Evolutionary conservation across 1,284 basidiomycete species (phyloP).

Genomic region (Boletus smithii): DNA sequence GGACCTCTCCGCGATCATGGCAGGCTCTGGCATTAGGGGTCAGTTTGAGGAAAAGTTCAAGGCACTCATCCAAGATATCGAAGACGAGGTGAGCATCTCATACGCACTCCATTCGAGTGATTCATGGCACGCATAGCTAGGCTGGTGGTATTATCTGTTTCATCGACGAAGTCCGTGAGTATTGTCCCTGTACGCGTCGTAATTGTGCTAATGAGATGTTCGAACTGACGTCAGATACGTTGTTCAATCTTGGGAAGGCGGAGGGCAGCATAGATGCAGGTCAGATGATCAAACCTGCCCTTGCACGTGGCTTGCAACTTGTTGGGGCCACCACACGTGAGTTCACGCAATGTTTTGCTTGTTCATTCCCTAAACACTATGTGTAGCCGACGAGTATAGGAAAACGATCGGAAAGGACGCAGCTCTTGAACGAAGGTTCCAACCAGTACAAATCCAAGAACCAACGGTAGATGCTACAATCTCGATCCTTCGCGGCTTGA

Average conservation of each 20-base stretch:
- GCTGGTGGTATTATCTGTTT: slow-evolving; percentile 79
- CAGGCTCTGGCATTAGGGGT: slow-evolving; percentile 85
- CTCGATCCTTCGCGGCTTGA: slow-evolving; percentile 85
- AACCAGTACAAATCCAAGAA: slow-evolving; percentile 84
- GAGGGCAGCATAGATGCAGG: slow-evolving; percentile 91
- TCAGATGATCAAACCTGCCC: slow-evolving; percentile 87
- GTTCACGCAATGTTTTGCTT: slow-evolving; percentile 21
- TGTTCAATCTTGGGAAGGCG: slow-evolving; percentile 86
- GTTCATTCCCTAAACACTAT: not conserved
- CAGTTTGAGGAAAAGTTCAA: slow-evolving; percentile 94
- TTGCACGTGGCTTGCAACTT: slow-evolving; percentile 81
- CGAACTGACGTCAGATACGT: slow-evolving; percentile 46
- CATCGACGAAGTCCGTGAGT: slow-evolving; percentile 88
- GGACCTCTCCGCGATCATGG: slow-evolving; percentile 79
- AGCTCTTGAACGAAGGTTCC: slow-evolving; percentile 87
- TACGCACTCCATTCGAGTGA: not conserved
- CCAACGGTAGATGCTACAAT: slow-evolving; percentile 84
- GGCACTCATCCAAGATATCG: slow-evolving; percentile 80
- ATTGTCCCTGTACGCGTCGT: not conserved
- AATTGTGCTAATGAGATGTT: slow-evolving; percentile 4
- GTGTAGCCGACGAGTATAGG: slow-evolving; percentile 76
- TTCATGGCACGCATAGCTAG: slow-evolving; percentile 30
- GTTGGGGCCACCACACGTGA: slow-evolving; percentile 85
- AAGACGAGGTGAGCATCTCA: slow-evolving; percentile 59
- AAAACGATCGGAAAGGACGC: slow-evolving; percentile 92